Percentiles rank a stretch among this genome's conserved stretches.
Conservation (phyloP, 345 rosid genomes). For the Nephelium lappaceum region DNA sequence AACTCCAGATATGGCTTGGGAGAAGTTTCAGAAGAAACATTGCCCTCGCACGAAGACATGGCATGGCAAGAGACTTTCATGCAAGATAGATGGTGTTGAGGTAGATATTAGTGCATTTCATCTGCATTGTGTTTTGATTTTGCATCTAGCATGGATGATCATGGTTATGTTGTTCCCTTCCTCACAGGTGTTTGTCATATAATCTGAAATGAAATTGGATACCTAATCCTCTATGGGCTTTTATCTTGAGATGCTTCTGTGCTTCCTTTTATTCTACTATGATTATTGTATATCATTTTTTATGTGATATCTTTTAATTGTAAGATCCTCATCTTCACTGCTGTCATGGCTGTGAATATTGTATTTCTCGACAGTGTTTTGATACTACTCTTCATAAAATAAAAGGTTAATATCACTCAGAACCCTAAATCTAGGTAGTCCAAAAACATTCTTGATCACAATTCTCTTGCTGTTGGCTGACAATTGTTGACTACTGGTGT, state of each 20-base stretch:
- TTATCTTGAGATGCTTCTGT: not conserved
- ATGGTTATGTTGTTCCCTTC: not conserved
- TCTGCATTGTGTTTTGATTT: not conserved
- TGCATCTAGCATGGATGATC: not conserved
- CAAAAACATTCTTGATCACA: not conserved
- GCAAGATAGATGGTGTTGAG: conserved; percentile 79
- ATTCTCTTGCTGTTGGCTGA: not conserved
- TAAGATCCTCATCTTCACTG: not conserved
- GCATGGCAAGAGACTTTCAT: conserved; percentile 80
- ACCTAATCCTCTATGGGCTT: not conserved
- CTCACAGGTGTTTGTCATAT: not conserved
- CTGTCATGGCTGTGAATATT: not conserved
- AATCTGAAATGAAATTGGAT: conserved; percentile 13
- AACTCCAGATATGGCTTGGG: conserved; percentile 87
- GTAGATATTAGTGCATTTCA: conserved; percentile 36
- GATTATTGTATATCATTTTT: not conserved
- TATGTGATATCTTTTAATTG: not conserved
- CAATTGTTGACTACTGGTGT: not conserved
- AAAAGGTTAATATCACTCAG: not conserved
- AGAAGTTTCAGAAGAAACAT: conserved; percentile 71
- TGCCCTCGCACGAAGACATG: conserved; percentile 52
- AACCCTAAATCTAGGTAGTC: not conserved
- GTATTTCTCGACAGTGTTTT: not conserved
- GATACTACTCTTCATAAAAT: not conserved
- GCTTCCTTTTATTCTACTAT: not conserved